These are phyloP conservation scores for Pythium rishiriense DNA, from an alignment of 352 stramenopile species.

Conservation along the genomic window DNA sequence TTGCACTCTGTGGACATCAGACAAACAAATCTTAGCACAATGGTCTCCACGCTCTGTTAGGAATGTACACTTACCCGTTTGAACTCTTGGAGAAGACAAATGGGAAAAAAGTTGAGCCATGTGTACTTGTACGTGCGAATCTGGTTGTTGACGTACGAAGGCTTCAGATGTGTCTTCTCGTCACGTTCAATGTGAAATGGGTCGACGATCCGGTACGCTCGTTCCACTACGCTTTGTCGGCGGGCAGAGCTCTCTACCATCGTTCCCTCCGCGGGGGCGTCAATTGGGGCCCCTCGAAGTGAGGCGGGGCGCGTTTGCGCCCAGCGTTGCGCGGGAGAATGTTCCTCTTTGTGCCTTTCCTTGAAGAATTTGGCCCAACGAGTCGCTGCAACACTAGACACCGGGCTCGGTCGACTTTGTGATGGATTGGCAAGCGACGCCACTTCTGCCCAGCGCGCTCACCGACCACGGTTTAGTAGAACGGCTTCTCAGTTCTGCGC, in stretches of 20 bases:
- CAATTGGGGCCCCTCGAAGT: neutral
- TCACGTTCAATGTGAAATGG: slow-evolving; percentile 62
- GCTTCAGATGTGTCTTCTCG: slow-evolving; percentile 49
- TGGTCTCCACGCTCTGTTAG: neutral
- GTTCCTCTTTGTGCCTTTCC: neutral
- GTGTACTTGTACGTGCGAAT: slow-evolving; percentile 93
- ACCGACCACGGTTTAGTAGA: neutral
- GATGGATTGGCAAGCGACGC: neutral
- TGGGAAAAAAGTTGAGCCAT: slow-evolving; percentile 63
- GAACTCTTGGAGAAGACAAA: slow-evolving; percentile 86
- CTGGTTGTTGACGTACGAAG: slow-evolving; percentile 69
- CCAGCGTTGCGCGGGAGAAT: slow-evolving; percentile 15
- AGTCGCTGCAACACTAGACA: neutral
- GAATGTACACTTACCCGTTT: slow-evolving; percentile 40
- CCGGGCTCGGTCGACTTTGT: neutral
- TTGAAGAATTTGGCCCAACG: neutral
- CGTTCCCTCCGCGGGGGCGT: neutral
- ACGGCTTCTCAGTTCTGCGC: neutral
- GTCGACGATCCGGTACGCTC: slow-evolving; percentile 60
- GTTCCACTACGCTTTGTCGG: slow-evolving; percentile 28
- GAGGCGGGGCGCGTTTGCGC: slow-evolving; percentile 22
- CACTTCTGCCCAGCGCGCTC: neutral
- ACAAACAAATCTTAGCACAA: slow-evolving; percentile 37
- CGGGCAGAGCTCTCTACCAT: slow-evolving; percentile 11
- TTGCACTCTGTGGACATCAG: slow-evolving; percentile 84